Evolutionary conservation across 2,329 filamentous ascomycete genomes (phyloP), one percentile per base, ranked within the genome.

Genomic region (Xylaria sp.): DNA sequence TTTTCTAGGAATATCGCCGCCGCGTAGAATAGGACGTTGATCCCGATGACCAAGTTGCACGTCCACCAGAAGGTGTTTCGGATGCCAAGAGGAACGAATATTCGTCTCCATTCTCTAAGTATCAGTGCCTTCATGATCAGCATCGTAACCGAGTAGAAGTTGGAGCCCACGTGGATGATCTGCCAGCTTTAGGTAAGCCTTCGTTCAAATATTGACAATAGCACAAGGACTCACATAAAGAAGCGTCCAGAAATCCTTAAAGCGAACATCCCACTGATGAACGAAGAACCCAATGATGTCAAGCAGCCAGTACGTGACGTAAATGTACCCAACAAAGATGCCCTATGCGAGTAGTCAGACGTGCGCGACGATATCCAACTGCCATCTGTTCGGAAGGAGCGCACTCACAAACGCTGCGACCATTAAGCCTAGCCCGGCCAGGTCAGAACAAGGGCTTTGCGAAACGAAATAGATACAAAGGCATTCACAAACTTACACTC

Each of bases 1-100:
- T 72, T 68, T 23, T 70, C 66, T 23, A 67, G 19, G 23, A 70
- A 62, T 54, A 73, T 67, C 33, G 60, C 62, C 31, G 66, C 43
- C 4, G 31, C 13, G 15, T 68, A 69, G 58, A 70, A 72, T 0
- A 66, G 31, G 2, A 61, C 53, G 19, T 70, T 60, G n/a, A 72
- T 31, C 3, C 41, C 54, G 23, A 74, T 58, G 0, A 69, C 51
- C 17, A 55, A n/a, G 17, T 63, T 60, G 44, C 67, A 64, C 1
- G 52, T 67, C 58, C 67, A 63, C 33, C 68, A 72, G 60, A 74
- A 73, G 3, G 23, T 29, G 27, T 63, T 65, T 1, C 56, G 64
- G 8, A 43, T 60, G 23, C 60, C 55, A 1, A 31, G 37, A 2
- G 67, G 67, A 6, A 68, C 64, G 51, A 69, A 69, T 17, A 69